Evolutionary conservation across 768 basidiomycete genomes (phyloP), one percentile per base, ranked within the genome.

Genomic region (Leccinum incarnatum): DNA sequence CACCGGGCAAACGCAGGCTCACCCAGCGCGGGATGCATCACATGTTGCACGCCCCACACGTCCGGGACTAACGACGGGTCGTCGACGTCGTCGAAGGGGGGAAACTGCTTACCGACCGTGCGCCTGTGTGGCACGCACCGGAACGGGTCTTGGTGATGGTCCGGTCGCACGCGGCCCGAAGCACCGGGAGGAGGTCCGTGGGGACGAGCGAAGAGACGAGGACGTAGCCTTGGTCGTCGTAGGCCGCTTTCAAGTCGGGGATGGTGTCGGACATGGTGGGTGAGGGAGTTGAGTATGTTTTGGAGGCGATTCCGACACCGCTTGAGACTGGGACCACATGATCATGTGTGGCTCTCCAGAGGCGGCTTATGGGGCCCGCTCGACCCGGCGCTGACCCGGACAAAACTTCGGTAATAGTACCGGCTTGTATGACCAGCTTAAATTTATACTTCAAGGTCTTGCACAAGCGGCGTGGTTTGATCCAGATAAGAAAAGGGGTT

Each of bases 1-100:
- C 87, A 91, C 57, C 74, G 74, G 29, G 80, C 80, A 58, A 91
- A 91, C 17, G 66, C 76, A 0, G 80, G 76, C 65, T 89, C 85
- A 0, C 71, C 75, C 1, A 92, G 78, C 32, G 79, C 83, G 1
- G 89, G 90, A 65, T 91, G 89, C 91, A 93, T 91, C 48, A 88
- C 70, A 61, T 91, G 88, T 63, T 91, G 90, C 2, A 91, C 83
- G 2, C 90, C 91, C 89, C 90, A 91, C 0, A 86, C 82, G 70
- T 92, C 90, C 2, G 83, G 80, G 53, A 82, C 72, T 0, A 42
- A 42, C 40, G 19, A 42, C 15, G 42, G 64, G 23, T 48, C 30
- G 52, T 53, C 76, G 32, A 80, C 72, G 53, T 79, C 72, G 54
- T 79, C 84, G 63, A 79, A 91, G 0, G 89, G 90, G 3, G 90